Evolutionary conservation across 257 asterid species (phyloP), one percentile per base, ranked within the genome.

Genomic region (Nicotiana obtusifolia): DNA sequence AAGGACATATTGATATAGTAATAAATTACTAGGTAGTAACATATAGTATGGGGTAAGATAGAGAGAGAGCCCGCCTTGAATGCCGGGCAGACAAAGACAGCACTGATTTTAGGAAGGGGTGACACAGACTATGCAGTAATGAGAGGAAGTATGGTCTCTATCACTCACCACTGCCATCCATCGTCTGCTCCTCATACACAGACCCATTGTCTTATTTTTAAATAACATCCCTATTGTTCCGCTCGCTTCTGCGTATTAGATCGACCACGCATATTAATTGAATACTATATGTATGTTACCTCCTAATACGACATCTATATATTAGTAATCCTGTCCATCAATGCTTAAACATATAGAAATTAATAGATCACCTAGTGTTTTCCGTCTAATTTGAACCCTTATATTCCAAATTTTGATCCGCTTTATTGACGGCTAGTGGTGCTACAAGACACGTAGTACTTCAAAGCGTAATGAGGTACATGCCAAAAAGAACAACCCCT

Each of bases 41-140:
- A 37, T 37, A 35, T 35, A 7, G 47, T 41, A 37, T 7, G 49
- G 49, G 49, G 49, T 41, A 41, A 41, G 49, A 41, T 41, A 41
- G 49, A 64, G 89, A 78, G 83, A 76, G 83, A 83, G 89, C 89
- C 88, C 88, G 88, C 86, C 88, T 86, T 86, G 89, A 88, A 88
- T 86, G 91, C 91, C 88, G 88, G 91, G 79, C 87, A 88, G 91
- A 88, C 81, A 86, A 81, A 57, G 88, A 86, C 89, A 82, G 77
- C 67, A 83, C 84, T 64, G 65, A 28, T 67, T 80, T 76, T 84
- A 67, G 85, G 53, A 84, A 83, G 26, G 65, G 81, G 81, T 77
- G 83, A 78, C 59, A 83, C 85, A 81, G 80, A 73, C 79, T 13
- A 81, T 64, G 86, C 80, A 82, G 85, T 79, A 65, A 68, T 77